Evolutionary conservation across 371 early-diverging fungal species (phyloP), one percentile per base, ranked within the genome.

Genomic region (Mortierella sp.): DNA sequence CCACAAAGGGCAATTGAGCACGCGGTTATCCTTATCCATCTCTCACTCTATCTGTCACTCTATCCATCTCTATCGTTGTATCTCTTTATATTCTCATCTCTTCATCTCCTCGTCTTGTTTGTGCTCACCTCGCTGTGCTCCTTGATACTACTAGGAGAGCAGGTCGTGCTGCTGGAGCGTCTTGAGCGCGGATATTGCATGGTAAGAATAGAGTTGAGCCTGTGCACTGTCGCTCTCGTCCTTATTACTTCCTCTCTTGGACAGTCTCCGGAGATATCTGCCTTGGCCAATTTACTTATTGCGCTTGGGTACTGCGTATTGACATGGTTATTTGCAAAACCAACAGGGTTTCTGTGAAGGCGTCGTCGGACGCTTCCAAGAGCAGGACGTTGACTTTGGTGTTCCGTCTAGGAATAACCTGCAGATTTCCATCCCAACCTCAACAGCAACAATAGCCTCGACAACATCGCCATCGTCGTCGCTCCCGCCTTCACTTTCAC

Each of bases 301-400:
- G n/a, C 51, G 6, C 34, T 5, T 12, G 2, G 17, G 17, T 41
- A 17, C 43, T 24, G 23, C 27, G n/a, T 2, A 3, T 52, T 30
- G 17, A 2, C 39, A 2, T 14, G 7, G 19, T 11, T 52, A 7
- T 34, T 21, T 34, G n/a, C n/a, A n/a, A n/a, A 34, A 34, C 4
- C 28, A 6, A 21, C 60, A 82, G 82, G 87, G 87, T 28, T 84
- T 83, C 52, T 87, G 87, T 50, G 85, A 85, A 59, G 87, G 87
- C 34, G 81, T 83, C 17, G 76, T 84, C 64, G 87, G 87, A 0
- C 78, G 78, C 12, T 87, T 87, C 53, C 80, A 71, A 55, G 87
- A 86, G 48, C 80, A 82, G 48, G 81, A 80, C 64, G 86, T 87
- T 30, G 85, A 85, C 51, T 87, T 87, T 50, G 21, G 21, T 19